phyloP scores from a whole-genome alignment of 495 filamentous ascomycete species.

The Paragyromitra xinjiangensis region DNA sequence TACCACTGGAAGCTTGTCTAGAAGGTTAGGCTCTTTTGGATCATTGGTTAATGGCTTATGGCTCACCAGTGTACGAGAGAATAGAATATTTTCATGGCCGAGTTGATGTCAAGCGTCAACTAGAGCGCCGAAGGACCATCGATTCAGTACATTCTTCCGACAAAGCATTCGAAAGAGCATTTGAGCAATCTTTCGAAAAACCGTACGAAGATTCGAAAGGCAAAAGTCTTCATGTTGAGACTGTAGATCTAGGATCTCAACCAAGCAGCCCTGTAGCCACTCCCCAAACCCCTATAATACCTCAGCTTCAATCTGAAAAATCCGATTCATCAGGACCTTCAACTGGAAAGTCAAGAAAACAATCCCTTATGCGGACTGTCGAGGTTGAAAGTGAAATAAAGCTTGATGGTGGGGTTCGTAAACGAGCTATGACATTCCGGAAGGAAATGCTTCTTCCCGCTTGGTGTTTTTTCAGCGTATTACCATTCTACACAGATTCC shows the following conservation, averaged over 20 bases:
- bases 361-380: conserved; percentile 57
- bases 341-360: conserved; percentile 48
- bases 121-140: conserved; percentile 70
- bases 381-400: conserved; percentile 59
- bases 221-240: conserved; percentile 67
- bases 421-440: conserved; percentile 64
- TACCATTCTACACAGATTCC: conserved; percentile 54
- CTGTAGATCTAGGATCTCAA: conserved; percentile 64
- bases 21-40: conserved; percentile 62
- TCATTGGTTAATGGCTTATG: background rate
- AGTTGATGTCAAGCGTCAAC: conserved; percentile 86
- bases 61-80: conserved; percentile 31
- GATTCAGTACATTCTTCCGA: conserved; percentile 65
- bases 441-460: conserved; percentile 95
- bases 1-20: conserved; percentile 87
- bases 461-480: conserved; percentile 85
- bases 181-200: conserved; percentile 64
- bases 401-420: conserved; percentile 60
- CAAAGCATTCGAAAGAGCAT: conserved; percentile 61
- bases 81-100: conserved; percentile 88
- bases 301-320: conserved; percentile 59
- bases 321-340: conserved; percentile 58
- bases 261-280: conserved; percentile 51
- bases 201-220: conserved; percentile 64
- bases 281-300: conserved; percentile 57